Evolutionary conservation across 805 yeast genomes (phyloP).

Genomic region (Starmerella lactis-condensi): DNA sequence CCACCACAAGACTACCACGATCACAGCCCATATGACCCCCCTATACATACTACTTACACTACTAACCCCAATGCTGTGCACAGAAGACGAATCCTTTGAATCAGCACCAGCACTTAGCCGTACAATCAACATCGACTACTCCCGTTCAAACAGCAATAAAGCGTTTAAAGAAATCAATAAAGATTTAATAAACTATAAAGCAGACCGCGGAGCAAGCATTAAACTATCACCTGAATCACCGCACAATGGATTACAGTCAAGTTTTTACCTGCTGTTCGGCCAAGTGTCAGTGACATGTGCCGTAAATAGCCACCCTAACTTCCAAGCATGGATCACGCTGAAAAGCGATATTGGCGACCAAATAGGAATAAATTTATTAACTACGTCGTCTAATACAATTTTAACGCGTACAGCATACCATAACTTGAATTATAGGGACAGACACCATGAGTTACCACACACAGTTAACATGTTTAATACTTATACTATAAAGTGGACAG

Average conservation of each 20-base stretch:
- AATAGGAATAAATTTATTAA: conserved; percentile 46
- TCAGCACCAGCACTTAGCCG: conserved; percentile 36
- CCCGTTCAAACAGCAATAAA: conserved; percentile 20
- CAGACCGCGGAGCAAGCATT: conserved; percentile 42
- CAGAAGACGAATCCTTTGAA: conserved; percentile 34
- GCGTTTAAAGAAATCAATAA: conserved; percentile 17
- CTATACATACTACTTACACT: no score
- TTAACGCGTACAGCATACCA: no score
- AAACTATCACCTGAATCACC: conserved; percentile 46
- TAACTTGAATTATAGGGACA: no score
- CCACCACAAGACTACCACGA: no score
- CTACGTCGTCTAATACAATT: no score
- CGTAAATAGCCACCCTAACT: conserved; percentile 63
- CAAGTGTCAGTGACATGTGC: conserved; percentile 51
- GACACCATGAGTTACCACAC: no score
- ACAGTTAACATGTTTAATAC: no score
- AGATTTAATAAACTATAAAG: conserved; percentile 23
- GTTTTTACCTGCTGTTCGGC: conserved; percentile 76
- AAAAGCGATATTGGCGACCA: conserved; percentile 80
- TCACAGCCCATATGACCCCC: no score
- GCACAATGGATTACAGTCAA: conserved; percentile 33
- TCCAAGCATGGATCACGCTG: conserved; percentile 62
- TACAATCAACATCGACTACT: conserved; percentile 35
- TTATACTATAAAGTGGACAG: conserved; percentile 72
- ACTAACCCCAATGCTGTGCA: no score